phyloP scores from a whole-genome alignment of 1,284 basidiomycete species.

The Microbotryum intermedium region DNA sequence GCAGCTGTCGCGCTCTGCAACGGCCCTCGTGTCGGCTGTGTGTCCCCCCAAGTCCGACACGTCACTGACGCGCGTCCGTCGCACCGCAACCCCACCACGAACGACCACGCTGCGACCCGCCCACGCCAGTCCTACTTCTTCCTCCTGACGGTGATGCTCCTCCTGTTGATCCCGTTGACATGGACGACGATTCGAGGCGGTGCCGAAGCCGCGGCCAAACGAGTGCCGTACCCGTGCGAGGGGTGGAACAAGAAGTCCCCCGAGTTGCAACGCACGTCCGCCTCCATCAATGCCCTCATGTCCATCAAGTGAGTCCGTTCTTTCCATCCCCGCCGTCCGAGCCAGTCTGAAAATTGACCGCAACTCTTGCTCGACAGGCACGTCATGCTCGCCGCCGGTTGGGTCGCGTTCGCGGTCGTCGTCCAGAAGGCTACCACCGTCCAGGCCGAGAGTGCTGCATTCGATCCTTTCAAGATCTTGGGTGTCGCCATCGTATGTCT shows the following conservation, averaged over 20 bases:
- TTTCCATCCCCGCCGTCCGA: neutral
- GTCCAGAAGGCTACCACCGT: slow-evolving; percentile 26
- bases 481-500: slow-evolving; percentile 59
- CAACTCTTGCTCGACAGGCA: slow-evolving; percentile 6
- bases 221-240: slow-evolving; percentile 25
- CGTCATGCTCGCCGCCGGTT: slow-evolving; percentile 40
- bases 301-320: slow-evolving; percentile 3
- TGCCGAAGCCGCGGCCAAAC: slow-evolving; percentile 11
- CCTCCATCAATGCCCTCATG: slow-evolving; percentile 4
- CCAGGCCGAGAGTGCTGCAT: slow-evolving; percentile 56
- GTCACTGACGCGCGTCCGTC: neutral
- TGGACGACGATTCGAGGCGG: slow-evolving; percentile 24
- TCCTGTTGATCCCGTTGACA: slow-evolving; percentile 32
- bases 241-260: slow-evolving; percentile 33
- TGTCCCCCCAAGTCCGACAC: neutral
- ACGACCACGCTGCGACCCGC: neutral
- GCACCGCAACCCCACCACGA: neutral
- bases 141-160: slow-evolving; percentile 32
- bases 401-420: slow-evolving; percentile 39
- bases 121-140: slow-evolving; percentile 31
- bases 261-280: slow-evolving; percentile 7
- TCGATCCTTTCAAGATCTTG: slow-evolving; percentile 92
- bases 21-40: neutral
- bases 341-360: neutral
- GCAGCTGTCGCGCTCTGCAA: no score